Percentiles rank a stretch among this genome's conserved stretches.
Conservation (phyloP, 2,329 filamentous ascomycete genomes). For the Orbilia quercus region DNA sequence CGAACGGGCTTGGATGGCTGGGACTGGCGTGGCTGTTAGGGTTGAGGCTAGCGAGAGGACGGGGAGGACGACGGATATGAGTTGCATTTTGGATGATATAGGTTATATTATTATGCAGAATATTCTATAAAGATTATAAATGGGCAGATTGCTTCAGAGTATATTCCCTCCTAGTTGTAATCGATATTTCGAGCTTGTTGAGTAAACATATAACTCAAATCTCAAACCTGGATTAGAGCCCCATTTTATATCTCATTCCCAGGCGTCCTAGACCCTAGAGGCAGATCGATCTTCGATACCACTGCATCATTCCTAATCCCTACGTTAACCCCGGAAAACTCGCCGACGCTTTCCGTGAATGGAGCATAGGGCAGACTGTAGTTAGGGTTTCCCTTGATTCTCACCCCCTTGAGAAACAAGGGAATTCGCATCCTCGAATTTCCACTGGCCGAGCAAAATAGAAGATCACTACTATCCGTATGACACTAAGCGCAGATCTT, state of each 20-base stretch:
- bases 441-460: constrained; percentile 12
- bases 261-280: not conserved
- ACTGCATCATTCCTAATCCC: not conserved
- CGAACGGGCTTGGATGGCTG: constrained; percentile 30
- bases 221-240: not conserved
- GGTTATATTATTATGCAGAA: too few species aligned
- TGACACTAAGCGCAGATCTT: constrained; percentile 24
- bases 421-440: constrained; percentile 5
- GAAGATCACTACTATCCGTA: constrained; percentile 20
- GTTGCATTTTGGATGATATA: constrained; percentile 23
- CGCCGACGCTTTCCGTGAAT: constrained; percentile 6
- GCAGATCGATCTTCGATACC: constrained; percentile 11
- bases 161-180: not conserved
- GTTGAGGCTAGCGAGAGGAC: constrained; percentile 31
- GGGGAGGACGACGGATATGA: constrained; percentile 25
- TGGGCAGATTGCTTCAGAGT: too few species aligned
- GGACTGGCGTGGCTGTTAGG: constrained; percentile 26
- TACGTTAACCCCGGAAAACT: not conserved
- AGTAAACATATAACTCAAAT: constrained; percentile 2
- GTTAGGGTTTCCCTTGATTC: constrained; percentile 14
- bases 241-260: constrained; percentile 27
- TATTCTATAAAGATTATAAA: not conserved
- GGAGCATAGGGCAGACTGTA: not conserved
- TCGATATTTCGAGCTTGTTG: not conserved
- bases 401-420: not conserved